Evolutionary conservation across 352 stramenopile species (phyloP), one percentile per base, ranked within the genome.

Genomic region (Phytophthora kernoviae): DNA sequence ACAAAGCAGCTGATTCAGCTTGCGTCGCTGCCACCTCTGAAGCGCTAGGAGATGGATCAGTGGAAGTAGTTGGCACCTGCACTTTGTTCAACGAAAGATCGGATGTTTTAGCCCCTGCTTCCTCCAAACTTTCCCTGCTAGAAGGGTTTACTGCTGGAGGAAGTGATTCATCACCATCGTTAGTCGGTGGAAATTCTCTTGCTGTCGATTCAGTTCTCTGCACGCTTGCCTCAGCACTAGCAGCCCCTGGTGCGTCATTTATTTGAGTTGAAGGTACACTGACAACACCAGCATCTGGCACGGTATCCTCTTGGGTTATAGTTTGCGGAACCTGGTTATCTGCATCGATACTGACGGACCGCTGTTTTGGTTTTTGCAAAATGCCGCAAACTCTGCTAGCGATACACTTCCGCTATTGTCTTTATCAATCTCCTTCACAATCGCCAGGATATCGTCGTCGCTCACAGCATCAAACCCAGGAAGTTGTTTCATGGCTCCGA

Each of bases 381-480:
- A 89, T 0, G 62, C 43, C 6, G 68, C 33, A 46, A 92, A 90
- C 33, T 92, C 80, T n/a, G 73, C 49, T 32, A 87, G 50, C 2
- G 77, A 84, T 18, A 94, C 79, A 17, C 42, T 73, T 10, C 78
- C 79, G 20, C 72, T 84, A 21, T 24, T 53, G 56, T 91, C 77
- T 12, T 73, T 73, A 26, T 94, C 82, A 11, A 94, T 54, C 1
- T 67, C 51, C 24, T 67, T 58, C 11, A 88, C 75, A 22, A 88
- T 58, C 7, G 42, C 33, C 1, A 53, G 30, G 0, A 79, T 69
- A 4, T 88, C 79, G 21, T 68, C 62, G 7, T 78, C 67, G 9
- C 34, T 37, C 6, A 79, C 56, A 1, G 46, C 47, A 9, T 81
- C 68, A 61, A 87, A 87, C 0, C 71, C 73, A 11, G 60, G 58